These are phyloP conservation scores for Boletales sp. DNA, from an alignment of 768 basidiomycete species.

Conservation along the genomic window DNA sequence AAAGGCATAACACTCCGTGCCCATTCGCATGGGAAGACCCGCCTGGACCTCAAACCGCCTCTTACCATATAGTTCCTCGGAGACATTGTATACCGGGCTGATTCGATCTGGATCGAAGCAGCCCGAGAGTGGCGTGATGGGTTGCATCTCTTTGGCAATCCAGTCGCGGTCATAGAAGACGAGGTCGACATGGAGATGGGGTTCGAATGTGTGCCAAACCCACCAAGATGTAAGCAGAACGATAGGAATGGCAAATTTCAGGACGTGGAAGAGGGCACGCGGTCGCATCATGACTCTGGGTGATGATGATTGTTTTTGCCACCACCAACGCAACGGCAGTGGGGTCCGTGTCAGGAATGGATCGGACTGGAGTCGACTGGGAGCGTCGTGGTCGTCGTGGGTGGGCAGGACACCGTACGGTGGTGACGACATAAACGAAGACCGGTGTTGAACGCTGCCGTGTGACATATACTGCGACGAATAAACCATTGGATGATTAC, in stretches of 20 bases:
- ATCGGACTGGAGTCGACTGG: background rate
- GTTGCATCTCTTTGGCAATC: slow-evolving; percentile 68
- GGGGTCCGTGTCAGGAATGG: background rate
- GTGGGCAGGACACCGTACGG: slow-evolving; percentile 8
- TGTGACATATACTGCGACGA: no score
- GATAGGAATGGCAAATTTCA: slow-evolving; percentile 44
- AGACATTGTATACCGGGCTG: slow-evolving; percentile 66
- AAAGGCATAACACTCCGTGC: slow-evolving; percentile 90
- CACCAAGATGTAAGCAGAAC: slow-evolving; percentile 26
- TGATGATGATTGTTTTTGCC: slow-evolving; percentile 1
- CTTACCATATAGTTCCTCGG: slow-evolving; percentile 57
- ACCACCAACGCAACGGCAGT: slow-evolving; percentile 3
- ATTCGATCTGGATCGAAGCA: slow-evolving; percentile 68
- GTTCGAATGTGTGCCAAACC: slow-evolving; percentile 60
- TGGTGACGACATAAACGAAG: slow-evolving; percentile 7
- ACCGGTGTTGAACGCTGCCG: no score
- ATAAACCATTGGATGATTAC: no score
- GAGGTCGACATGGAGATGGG: slow-evolving; percentile 72
- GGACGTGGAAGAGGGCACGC: slow-evolving; percentile 34
- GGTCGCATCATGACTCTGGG: slow-evolving; percentile 16
- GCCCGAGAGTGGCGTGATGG: slow-evolving; percentile 59
- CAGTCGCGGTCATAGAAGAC: slow-evolving; percentile 74
- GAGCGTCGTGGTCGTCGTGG: slow-evolving; percentile 8
- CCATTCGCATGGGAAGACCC: slow-evolving; percentile 72
- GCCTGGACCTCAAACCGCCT: slow-evolving; percentile 74